Percentiles rank a stretch among this genome's conserved stretches.
These are phyloP conservation scores for Talaromyces proteolyticus DNA, from an alignment of 495 filamentous ascomycete species.

Conservation along the genomic window DNA sequence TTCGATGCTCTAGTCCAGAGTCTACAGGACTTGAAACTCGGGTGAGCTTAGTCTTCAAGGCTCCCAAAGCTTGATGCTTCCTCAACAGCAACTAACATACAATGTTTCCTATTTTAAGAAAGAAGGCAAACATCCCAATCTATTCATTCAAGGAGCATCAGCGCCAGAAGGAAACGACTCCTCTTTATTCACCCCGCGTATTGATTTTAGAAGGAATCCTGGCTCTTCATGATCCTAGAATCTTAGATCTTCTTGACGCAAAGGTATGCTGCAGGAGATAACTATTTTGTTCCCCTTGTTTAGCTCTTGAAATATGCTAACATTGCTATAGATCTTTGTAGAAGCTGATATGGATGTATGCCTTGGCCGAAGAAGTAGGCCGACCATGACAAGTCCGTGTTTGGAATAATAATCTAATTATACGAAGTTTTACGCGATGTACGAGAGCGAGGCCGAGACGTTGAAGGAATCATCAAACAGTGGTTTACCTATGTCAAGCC, in stretches of 20 bases:
- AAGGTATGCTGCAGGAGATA: conserved; percentile 49
- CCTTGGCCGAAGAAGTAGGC: conserved; percentile 81
- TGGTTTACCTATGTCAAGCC: conserved; percentile 97
- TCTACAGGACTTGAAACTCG: conserved; percentile 78
- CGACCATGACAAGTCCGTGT: not conserved
- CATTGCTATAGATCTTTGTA: conserved; percentile 66
- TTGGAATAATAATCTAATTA: not conserved
- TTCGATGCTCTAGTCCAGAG: conserved; percentile 84
- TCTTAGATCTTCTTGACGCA: conserved; percentile 85
- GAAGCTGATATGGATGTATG: conserved; percentile 95
- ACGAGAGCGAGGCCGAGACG: conserved; percentile 72
- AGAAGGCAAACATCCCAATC: conserved; percentile 85
- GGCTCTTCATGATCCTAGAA: conserved; percentile 81
- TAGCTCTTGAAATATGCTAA: not conserved
- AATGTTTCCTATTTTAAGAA: conserved; percentile 43
- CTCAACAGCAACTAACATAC: not conserved
- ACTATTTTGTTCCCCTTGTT: not conserved
- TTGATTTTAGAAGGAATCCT: conserved; percentile 94
- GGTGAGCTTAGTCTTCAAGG: conserved; percentile 47
- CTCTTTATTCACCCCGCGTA: conserved; percentile 94
- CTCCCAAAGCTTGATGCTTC: not conserved
- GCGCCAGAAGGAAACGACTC: conserved; percentile 68
- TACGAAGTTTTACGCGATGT: conserved; percentile 78
- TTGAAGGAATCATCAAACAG: conserved; percentile 95
- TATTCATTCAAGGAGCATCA: conserved; percentile 96